These are phyloP conservation scores for Verticillium tricorpus DNA, from an alignment of 2,329 filamentous ascomycete genomes.

Conservation along the genomic window DNA sequence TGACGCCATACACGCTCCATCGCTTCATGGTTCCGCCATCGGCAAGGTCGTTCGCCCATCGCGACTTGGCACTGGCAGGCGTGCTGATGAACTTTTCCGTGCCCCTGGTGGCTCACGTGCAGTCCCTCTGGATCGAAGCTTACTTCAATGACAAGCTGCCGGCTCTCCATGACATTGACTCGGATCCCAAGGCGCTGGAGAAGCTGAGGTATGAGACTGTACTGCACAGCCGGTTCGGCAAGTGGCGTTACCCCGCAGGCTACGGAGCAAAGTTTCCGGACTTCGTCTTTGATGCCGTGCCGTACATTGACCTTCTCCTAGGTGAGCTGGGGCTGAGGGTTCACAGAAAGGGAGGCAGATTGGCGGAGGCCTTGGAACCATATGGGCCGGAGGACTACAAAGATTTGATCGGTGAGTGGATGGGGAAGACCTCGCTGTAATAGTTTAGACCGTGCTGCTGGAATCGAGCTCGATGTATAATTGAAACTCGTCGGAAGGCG, in stretches of 20 bases:
- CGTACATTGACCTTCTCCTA: constrained; percentile 67
- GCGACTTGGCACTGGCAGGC: constrained; percentile 42
- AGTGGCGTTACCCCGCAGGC: constrained; percentile 63
- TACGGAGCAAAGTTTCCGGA: constrained; percentile 60
- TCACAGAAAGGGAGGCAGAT: constrained; percentile 48
- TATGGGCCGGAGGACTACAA: constrained; percentile 58
- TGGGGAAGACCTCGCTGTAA: background rate
- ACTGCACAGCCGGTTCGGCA: constrained; percentile 63
- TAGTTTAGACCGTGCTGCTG: background rate
- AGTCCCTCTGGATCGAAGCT: constrained; percentile 60
- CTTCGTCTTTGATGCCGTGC: constrained; percentile 71
- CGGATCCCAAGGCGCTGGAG: constrained; percentile 24
- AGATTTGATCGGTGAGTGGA: constrained; percentile 49
- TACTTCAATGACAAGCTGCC: constrained; percentile 43
- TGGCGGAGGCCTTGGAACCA: constrained; percentile 47
- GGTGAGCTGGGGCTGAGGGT: constrained; percentile 58
- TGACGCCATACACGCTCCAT: constrained; percentile 38
- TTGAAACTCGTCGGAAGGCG: too few species aligned
- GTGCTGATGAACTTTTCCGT: constrained; percentile 37
- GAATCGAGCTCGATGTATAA: too few species aligned
- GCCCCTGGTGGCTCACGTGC: constrained; percentile 35
- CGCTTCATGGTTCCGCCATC: constrained; percentile 42
- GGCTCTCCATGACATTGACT: background rate
- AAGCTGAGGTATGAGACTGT: constrained; percentile 49
- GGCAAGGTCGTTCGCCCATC: constrained; percentile 26